A percentile compares a stretch with the other conserved stretches of the same genome.
These are phyloP conservation scores for Solanum piurae DNA, from an alignment of 257 asterid genomes.

Conservation along the genomic window DNA sequence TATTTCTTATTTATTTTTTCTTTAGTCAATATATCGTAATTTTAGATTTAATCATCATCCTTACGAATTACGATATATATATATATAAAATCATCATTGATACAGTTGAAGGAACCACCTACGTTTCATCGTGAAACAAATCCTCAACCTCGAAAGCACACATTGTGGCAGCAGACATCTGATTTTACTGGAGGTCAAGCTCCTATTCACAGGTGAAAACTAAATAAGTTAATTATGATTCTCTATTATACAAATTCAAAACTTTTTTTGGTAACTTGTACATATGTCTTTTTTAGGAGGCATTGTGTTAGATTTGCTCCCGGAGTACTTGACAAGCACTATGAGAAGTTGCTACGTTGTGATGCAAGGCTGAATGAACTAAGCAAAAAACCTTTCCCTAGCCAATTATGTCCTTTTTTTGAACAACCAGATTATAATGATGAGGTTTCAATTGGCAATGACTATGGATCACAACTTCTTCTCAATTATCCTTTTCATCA, in stretches of 20 bases:
- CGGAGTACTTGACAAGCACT: slow-evolving; percentile 41
- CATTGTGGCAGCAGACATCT: slow-evolving; percentile 44
- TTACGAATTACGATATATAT: neutral
- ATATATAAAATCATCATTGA: neutral
- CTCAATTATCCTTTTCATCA: neutral
- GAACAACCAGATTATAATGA: slow-evolving; percentile 1
- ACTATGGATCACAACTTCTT: slow-evolving; percentile 3
- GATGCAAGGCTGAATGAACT: slow-evolving; percentile 19
- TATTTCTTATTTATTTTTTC: neutral
- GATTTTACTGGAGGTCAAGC: slow-evolving; percentile 82
- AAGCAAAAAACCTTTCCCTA: slow-evolving; percentile 41
- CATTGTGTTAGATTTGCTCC: slow-evolving; percentile 40
- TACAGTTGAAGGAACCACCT: slow-evolving; percentile 55
- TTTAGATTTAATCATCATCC: neutral
- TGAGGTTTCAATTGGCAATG: slow-evolving; percentile 1
- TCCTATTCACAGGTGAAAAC: slow-evolving; percentile 34
- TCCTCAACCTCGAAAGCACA: slow-evolving; percentile 73
- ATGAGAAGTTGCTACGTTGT: slow-evolving; percentile 37
- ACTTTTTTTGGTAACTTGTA: neutral
- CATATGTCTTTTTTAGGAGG: slow-evolving; percentile 23
- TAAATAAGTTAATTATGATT: neutral
- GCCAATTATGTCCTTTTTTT: slow-evolving; percentile 24
- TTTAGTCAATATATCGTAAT: neutral
- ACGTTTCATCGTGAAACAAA: slow-evolving; percentile 35
- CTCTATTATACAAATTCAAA: neutral